phyloP scores from a whole-genome alignment of 1,284 basidiomycete genomes.

The Ceratobasidium papillatum region DNA sequence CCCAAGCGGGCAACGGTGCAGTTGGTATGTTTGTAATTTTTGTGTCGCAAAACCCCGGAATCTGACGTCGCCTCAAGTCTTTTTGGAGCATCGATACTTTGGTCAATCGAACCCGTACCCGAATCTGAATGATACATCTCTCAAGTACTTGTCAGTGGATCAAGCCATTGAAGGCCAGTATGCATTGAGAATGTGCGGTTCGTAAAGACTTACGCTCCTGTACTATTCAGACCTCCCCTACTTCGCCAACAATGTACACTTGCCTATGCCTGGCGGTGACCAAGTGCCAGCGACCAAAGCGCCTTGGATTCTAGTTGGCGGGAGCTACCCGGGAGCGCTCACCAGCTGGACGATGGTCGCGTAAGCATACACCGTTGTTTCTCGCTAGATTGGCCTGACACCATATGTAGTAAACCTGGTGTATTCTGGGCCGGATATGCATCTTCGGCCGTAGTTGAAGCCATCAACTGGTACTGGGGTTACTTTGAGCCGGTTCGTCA shows the following conservation, averaged over 20 bases:
- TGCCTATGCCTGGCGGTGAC: conserved; percentile 72
- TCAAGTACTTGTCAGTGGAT: conserved; percentile 69
- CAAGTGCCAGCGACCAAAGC: conserved; percentile 64
- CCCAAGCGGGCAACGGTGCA: conserved; percentile 70
- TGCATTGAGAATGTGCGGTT: not conserved
- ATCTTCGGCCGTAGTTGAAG: conserved; percentile 75
- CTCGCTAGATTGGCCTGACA: not conserved
- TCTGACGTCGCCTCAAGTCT: not conserved
- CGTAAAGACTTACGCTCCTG: not conserved
- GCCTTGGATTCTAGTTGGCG: conserved; percentile 75
- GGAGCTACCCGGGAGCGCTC: conserved; percentile 68
- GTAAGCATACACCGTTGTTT: conserved; percentile 54
- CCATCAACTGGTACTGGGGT: conserved; percentile 58
- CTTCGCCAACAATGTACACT: conserved; percentile 70
- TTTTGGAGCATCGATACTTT: conserved; percentile 59
- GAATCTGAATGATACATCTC: conserved; percentile 66
- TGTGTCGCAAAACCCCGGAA: not conserved
- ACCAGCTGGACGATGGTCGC: conserved; percentile 76
- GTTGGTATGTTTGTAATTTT: conserved; percentile 59
- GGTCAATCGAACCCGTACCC: conserved; percentile 66
- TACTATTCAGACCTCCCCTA: conserved; percentile 70
- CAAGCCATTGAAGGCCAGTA: conserved; percentile 53
- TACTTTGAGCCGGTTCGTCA: conserved; percentile 76
- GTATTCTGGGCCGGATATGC: conserved; percentile 74
- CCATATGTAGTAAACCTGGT: conserved; percentile 57